Percentiles rank a stretch among this genome's conserved stretches.
phyloP scores from a whole-genome alignment of 2,329 filamentous ascomycete genomes.

The Talaromyces marneffei region DNA sequence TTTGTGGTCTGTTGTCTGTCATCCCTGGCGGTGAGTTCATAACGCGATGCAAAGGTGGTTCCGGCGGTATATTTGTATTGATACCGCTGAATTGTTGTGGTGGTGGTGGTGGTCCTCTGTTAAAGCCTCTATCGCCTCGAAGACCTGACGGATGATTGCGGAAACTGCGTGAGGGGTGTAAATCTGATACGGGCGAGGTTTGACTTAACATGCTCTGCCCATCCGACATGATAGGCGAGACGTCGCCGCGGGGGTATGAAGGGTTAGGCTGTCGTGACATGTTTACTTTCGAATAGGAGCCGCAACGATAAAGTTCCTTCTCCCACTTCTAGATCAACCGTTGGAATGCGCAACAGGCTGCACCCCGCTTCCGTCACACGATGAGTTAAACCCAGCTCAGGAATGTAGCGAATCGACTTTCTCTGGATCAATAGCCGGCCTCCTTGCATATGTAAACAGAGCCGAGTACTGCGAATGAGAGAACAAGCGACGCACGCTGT shows the following conservation, averaged over 20 bases:
- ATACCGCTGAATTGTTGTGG: too few relatives aligned
- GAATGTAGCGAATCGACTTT: neutral
- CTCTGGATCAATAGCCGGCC: neutral
- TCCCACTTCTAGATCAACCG: too few relatives aligned
- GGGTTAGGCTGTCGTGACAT: conserved; percentile 9
- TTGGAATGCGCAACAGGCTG: conserved; percentile 5
- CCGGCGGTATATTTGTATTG: conserved; percentile 11
- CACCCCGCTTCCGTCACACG: conserved; percentile 2
- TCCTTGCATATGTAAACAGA: neutral
- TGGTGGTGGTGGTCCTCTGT: conserved; percentile 13
- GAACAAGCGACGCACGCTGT: neutral
- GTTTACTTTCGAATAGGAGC: neutral
- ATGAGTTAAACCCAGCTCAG: neutral
- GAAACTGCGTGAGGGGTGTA: neutral
- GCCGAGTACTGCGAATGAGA: neutral
- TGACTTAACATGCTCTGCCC: conserved; percentile 9
- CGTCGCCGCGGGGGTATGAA: conserved; percentile 2
- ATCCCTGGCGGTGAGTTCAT: neutral
- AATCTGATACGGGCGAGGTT: conserved; percentile 9
- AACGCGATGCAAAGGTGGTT: conserved; percentile 17
- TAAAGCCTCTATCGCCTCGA: conserved; percentile 18
- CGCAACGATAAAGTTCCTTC: neutral
- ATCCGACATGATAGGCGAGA: conserved; percentile 11
- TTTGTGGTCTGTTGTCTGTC: conserved; percentile 8
- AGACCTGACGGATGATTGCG: conserved; percentile 18